Evolutionary conservation across 139 green algal genomes (phyloP), one percentile per base, ranked within the genome.

Genomic region (Eudorina sp.): DNA sequence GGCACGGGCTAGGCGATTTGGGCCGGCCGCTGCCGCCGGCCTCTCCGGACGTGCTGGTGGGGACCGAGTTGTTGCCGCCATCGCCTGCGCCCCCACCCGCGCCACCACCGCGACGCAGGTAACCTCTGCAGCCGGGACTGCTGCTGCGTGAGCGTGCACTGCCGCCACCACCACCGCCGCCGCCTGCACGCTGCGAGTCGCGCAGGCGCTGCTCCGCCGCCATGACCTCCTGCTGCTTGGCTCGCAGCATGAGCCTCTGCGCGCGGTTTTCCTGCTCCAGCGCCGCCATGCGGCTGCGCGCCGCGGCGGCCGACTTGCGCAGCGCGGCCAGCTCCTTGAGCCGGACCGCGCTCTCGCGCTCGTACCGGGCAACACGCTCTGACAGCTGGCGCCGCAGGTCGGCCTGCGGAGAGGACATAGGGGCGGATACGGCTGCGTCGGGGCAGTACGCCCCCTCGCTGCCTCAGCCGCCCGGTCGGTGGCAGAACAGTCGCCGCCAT

Each of bases 251-350:
- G 31, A 72, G 18, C 68, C 85, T 74, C 74, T 85, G 74, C 46
- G 58, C 73, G 14, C 45, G 45, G 58, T 90, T 90, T 58, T 90
- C 85, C 40, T 76, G 41, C 58, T 90, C 85, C 75, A 90, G 45
- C n/a, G 78, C 31, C 21, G 36, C 14, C 34, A 90, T 80, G 60
- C 85, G 85, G 53, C 29, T 45, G 18, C 46, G 43, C 0, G 85
- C 85, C 5, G 74, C 46, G n/a, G 66, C 31, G 38, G 74, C 85
- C 9, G 85, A 74, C 36, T 53, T 51, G 55, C 64, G 60, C 55
- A 90, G 85, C 21, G 60, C 36, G 8, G 85, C 45, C 27, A 84
- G 64, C 75, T 90, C 85, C 58, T 79, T 85, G 31, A 85, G 21
- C 58, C 85, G 74, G 14, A 31, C 85, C 3, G 60, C 62, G 53